Evolutionary conservation across 2,329 filamentous ascomycete genomes (phyloP).

Genomic region (Hypoxylon sp.): DNA sequence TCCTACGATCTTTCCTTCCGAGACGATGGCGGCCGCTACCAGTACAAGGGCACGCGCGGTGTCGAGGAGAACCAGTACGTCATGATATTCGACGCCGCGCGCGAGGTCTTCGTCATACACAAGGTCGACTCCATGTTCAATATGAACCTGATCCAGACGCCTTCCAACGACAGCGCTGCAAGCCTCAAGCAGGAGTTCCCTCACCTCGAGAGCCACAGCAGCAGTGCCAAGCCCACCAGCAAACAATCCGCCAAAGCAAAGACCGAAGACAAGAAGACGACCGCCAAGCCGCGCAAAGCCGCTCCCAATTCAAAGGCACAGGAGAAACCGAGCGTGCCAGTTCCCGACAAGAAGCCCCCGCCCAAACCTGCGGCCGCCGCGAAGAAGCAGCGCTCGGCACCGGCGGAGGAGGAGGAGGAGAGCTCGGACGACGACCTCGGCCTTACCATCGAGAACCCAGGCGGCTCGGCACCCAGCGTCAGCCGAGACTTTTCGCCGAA

Average conservation of each 20-base stretch:
- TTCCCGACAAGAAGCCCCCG: constrained; percentile 38
- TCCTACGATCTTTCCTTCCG: constrained; percentile 64
- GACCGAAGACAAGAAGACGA: constrained; percentile 36
- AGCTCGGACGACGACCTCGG: constrained; percentile 65
- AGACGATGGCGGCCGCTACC: constrained; percentile 64
- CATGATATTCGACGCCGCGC: constrained; percentile 77
- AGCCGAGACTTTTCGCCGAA: constrained; percentile 57
- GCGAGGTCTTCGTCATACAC: constrained; percentile 82
- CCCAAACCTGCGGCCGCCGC: constrained; percentile 45
- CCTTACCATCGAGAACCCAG: constrained; percentile 67
- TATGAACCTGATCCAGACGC: constrained; percentile 81
- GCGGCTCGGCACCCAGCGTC: constrained; percentile 51
- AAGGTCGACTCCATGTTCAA: constrained; percentile 81
- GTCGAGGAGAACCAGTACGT: constrained; percentile 66
- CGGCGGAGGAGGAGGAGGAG: constrained; percentile 53
- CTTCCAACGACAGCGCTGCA: constrained; percentile 68
- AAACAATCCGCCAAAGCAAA: constrained; percentile 31
- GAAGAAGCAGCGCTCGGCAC: constrained; percentile 40
- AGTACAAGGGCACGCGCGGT: constrained; percentile 66
- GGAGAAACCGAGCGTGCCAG: constrained; percentile 17
- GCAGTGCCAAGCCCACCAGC: constrained; percentile 26
- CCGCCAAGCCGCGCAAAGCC: constrained; percentile 40
- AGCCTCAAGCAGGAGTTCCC: constrained; percentile 72
- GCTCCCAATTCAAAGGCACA: constrained; percentile 31
- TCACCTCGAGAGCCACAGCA: constrained; percentile 61